Evolutionary conservation across 2,329 filamentous ascomycete species (phyloP), one percentile per base, ranked within the genome.

Genomic region (Alternaria sp.): DNA sequence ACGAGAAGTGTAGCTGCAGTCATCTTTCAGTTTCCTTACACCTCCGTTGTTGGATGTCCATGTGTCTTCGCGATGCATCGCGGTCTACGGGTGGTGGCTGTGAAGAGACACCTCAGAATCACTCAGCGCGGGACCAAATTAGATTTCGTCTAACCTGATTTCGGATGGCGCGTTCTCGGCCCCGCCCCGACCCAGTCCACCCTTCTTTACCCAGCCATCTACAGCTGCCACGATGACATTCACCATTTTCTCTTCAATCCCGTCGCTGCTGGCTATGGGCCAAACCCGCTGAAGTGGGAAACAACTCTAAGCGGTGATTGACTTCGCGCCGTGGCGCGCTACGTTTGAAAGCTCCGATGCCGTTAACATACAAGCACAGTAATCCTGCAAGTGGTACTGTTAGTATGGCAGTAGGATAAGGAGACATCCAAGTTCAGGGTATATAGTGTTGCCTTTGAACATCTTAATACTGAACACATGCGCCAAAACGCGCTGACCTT

Each of bases 1-100:
- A 50, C n/a, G 14, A 14, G 14, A 18, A 14, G 25, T 36, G 27
- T 38, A 9, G 45, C 55, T 45, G 45, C n/a, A 53, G 48, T 12
- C 27, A 16, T 60, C 22, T 36, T 41, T 30, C 20, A 43, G 25
- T 22, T 22, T 3, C 49, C 11, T 8, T 25, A 14, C 4, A 20
- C 30, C 16, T 43, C 25, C 36, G 30, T 20, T 25, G 57, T 63
- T 56, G 57, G 60, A 7, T 40, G 34, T 28, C 5, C n/a, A 12
- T 3, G 27, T 36, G 11, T 9, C 30, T n/a, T 18, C 45, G 50
- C 44, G 40, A 41, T 45, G 55, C 53, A 40, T 28, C 52, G 40
- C 44, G 48, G 40, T 52, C 28, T 22, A 27, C 45, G 53, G 53
- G 50, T 49, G 56, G 64, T 64, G 64, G 59, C 64, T 60, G 53